Percentiles rank a stretch among this genome's conserved stretches.
Conservation (phyloP, 2,329 filamentous ascomycete species). For the Monosporascus sp. region DNA sequence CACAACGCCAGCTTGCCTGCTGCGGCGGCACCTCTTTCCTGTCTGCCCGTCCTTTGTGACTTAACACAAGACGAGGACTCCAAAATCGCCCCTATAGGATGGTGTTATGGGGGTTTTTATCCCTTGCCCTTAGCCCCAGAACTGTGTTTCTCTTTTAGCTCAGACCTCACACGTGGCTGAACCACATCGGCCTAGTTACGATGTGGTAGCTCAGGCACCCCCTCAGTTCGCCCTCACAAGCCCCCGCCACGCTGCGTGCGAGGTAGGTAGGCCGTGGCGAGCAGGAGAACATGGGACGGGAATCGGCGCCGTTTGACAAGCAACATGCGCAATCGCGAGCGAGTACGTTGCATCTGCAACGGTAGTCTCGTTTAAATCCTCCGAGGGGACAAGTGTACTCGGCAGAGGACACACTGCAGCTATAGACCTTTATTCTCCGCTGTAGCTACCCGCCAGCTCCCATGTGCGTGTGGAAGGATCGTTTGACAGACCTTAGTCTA, state of each 20-base stretch:
- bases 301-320: not conserved
- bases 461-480: not conserved
- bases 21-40: not conserved
- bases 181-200: too few species aligned
- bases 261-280: not conserved
- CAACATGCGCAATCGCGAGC: not conserved
- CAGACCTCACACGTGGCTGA: too few species aligned
- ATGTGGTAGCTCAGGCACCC: too few species aligned
- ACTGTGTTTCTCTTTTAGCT: too few species aligned
- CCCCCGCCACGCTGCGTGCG: not conserved
- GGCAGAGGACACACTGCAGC: not conserved
- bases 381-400: not conserved
- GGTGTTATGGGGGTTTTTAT: too few species aligned
- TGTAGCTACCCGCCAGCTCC: not conserved
- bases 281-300: not conserved
- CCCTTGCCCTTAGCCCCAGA: too few species aligned
- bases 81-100: too few species aligned
- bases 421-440: not conserved
- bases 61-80: not conserved
- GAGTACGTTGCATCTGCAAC: not conserved
- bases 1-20: not conserved
- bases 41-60: not conserved
- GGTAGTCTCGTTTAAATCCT: not conserved
- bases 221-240: too few species aligned
- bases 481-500: not conserved